These are phyloP conservation scores for Ophiostoma ulmi DNA, from an alignment of 2,329 filamentous ascomycete species.

Conservation along the genomic window DNA sequence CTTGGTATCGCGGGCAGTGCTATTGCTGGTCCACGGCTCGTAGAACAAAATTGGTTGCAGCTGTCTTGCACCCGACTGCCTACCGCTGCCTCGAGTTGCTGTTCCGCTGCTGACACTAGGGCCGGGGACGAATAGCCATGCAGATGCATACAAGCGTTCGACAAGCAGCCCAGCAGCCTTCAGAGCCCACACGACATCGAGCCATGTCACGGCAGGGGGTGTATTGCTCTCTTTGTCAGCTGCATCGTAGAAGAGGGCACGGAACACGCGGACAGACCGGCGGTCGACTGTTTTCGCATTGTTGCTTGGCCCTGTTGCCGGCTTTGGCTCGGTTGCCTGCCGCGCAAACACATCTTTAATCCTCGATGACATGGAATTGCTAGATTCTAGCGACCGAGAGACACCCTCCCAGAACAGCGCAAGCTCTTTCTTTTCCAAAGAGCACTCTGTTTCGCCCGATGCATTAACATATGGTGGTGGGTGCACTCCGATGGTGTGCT, in stretches of 20 bases:
- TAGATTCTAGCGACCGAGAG: background rate
- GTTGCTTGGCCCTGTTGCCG: background rate
- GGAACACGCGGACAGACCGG: background rate
- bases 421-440: background rate
- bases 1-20: background rate
- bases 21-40: background rate
- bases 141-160: background rate
- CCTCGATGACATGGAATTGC: background rate
- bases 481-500: background rate
- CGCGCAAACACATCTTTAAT: background rate
- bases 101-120: background rate
- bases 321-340: background rate
- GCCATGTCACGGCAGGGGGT: background rate
- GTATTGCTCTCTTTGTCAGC: background rate
- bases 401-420: background rate
- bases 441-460: background rate
- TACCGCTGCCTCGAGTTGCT: background rate
- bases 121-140: background rate
- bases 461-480: background rate
- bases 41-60: background rate
- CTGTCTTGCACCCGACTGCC: background rate
- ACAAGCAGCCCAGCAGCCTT: background rate
- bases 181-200: background rate
- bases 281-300: background rate
- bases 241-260: background rate